These are phyloP conservation scores for Craspedostauros australis DNA, from an alignment of 108 stramenopile species.

Conservation along the genomic window DNA sequence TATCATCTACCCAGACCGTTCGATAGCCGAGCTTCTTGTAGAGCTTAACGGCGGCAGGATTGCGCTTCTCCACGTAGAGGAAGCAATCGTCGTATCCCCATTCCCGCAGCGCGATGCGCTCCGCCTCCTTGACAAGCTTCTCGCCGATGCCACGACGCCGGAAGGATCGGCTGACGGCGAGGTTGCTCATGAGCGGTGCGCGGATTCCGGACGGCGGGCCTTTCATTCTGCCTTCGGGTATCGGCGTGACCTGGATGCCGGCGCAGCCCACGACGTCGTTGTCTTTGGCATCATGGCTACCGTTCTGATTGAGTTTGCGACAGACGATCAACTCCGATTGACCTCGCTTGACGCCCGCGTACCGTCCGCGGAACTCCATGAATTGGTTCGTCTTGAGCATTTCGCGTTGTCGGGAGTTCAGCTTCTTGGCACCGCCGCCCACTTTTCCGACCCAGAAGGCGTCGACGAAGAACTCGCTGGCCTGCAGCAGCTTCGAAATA, in stretches of 20 bases:
- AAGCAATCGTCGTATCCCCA: constrained; percentile 71
- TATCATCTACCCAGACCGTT: constrained; percentile 55
- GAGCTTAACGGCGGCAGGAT: constrained; percentile 53
- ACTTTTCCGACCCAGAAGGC: constrained; percentile 77
- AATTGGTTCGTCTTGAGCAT: constrained; percentile 46
- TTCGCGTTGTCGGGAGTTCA: constrained; percentile 37
- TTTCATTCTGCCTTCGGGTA: constrained; percentile 7
- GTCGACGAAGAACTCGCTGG: constrained; percentile 71
- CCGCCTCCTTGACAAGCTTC: constrained; percentile 53
- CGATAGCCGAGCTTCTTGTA: constrained; percentile 75
- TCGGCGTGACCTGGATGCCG: constrained; percentile 56
- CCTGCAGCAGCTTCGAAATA: constrained; percentile 28
- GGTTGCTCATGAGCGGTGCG: constrained; percentile 71
- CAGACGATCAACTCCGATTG: constrained; percentile 36
- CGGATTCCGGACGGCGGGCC: not conserved
- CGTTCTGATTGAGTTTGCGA: constrained; percentile 10
- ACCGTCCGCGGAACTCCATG: constrained; percentile 67
- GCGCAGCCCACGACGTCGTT: constrained; percentile 53
- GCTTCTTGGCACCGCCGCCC: constrained; percentile 46
- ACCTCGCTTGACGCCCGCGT: constrained; percentile 38
- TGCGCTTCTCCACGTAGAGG: constrained; percentile 74
- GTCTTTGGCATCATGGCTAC: constrained; percentile 15
- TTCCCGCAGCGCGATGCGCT: constrained; percentile 48
- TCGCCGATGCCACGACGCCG: constrained; percentile 69
- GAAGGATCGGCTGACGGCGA: constrained; percentile 53